Percentiles rank a stretch among this genome's conserved stretches.
These are phyloP conservation scores for Uncinocarpus reesii DNA, from an alignment of 2,329 filamentous ascomycete species.

Conservation along the genomic window DNA sequence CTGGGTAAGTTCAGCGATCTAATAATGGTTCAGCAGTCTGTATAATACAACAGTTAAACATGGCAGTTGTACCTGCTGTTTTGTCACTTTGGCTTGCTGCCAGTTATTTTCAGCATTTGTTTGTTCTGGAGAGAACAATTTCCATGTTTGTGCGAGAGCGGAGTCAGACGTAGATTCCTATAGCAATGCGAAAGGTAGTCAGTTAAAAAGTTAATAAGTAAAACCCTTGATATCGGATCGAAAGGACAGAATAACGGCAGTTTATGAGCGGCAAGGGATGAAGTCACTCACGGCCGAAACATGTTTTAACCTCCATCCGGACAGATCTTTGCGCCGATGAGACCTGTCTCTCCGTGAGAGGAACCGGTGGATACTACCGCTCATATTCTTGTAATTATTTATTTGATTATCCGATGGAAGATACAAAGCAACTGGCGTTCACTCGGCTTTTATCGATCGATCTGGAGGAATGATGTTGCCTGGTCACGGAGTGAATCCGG, in stretches of 20 bases:
- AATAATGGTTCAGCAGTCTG: too few relatives aligned
- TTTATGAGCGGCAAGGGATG: too few relatives aligned
- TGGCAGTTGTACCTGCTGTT: not conserved
- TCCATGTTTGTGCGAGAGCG: constrained; percentile 2
- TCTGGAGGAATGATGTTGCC: not conserved
- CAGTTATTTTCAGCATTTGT: not conserved
- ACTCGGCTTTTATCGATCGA: not conserved
- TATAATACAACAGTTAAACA: not conserved
- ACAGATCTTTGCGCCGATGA: constrained; percentile 15
- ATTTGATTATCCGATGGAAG: not conserved
- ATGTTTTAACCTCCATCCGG: constrained; percentile 4
- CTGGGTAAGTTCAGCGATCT: constrained; percentile 4
- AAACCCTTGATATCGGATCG: not conserved
- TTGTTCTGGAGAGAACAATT: constrained; percentile 4
- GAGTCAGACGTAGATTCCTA: not conserved
- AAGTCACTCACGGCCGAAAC: constrained; percentile 1
- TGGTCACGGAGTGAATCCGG: not conserved
- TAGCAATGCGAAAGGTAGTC: not conserved
- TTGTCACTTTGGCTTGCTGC: constrained; percentile 1
- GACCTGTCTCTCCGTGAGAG: constrained; percentile 33
- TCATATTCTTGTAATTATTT: constrained; percentile 24
- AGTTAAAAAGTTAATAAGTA: not conserved
- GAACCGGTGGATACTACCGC: constrained; percentile 32
- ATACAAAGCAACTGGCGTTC: not conserved
- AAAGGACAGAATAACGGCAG: not conserved